Conservation (phyloP, 225 moss, liverwort and hornwort genomes). For the Takakia lepidozioides region DNA sequence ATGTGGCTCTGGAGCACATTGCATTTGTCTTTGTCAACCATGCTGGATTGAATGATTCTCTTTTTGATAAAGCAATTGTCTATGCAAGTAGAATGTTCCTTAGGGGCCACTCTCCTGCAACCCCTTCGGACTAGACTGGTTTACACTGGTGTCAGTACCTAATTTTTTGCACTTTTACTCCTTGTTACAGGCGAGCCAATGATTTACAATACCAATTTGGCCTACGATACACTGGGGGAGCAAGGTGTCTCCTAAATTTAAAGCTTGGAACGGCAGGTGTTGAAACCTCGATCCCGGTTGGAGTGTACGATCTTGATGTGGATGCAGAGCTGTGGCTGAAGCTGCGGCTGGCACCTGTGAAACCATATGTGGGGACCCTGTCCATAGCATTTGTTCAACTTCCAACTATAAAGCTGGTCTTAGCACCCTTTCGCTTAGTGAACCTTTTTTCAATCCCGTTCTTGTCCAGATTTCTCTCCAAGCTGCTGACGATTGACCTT, state of each 20-base stretch:
- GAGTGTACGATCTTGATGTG: slow-evolving; percentile 89
- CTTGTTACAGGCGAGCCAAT: slow-evolving; percentile 83
- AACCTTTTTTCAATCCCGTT: slow-evolving; percentile 95
- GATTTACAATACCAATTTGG: slow-evolving; percentile 96
- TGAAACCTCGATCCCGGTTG: slow-evolving; percentile 71
- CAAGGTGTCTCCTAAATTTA: slow-evolving; percentile 71
- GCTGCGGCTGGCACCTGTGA: slow-evolving; percentile 81
- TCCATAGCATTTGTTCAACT: slow-evolving; percentile 84
- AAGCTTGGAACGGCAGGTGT: slow-evolving; percentile 70
- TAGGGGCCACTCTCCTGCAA: no score
- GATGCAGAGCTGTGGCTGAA: slow-evolving; percentile 96
- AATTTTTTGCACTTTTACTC: no score
- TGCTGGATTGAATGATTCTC: no score
- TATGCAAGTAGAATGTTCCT: no score
- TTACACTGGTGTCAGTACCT: no score
- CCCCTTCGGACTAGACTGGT: no score
- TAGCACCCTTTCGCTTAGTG: slow-evolving; percentile 85
- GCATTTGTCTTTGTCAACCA: no score
- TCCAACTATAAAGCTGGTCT: slow-evolving; percentile 84
- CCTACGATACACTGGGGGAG: slow-evolving; percentile 83
- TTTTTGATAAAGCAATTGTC: no score
- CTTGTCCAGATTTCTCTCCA: slow-evolving; percentile 78
- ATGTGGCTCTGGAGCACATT: no score
- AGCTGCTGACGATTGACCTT: slow-evolving; percentile 83
- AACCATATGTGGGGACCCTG: slow-evolving; percentile 86